Evolutionary conservation across 2,329 filamentous ascomycete genomes (phyloP), one percentile per base, ranked within the genome.

Genomic region (Alternaria panax): DNA sequence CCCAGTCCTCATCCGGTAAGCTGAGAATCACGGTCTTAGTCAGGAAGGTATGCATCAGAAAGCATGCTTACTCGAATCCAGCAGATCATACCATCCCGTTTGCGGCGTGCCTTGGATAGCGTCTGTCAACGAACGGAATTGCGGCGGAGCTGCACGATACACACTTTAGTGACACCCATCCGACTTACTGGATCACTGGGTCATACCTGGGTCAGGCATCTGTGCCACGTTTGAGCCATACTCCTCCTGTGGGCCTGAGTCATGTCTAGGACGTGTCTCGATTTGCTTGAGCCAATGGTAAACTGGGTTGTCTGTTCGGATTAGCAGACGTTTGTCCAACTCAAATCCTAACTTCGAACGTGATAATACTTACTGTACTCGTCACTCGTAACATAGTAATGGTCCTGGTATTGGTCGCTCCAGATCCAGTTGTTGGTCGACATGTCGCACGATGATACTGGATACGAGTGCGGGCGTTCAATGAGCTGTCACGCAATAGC

Each of bases 1-100:
- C 4, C 61, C 54, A 9, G 57, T 68, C 9, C 69, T 45, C 65
- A 74, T 68, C 4, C 47, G 24, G 36, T 72, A 74, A 11, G 43
- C 70, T 72, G 6, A 4, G 14, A 6, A 9, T 4, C 16, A 7
- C 36, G 7, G 27, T 8, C 3, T 38, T 9, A 43, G 51, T 12
- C 7, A 36, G 25, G 32, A 7, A 9, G 9, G 9, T 11, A 6
- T 5, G 24, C 8, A 3, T 34, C 11, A 38, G 18, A 22, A 11
- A 14, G 18, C 3, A 5, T 40, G 30, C 55, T 54, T 7, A 66
- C 64, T 47, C 1, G 14, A 0, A 41, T 66, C 63, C 5, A 66
- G 48, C 7, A 8, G 12, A 1, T 66, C 62, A 6, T 46, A 41
- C 62, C 62, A 64, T 6, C 64, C 64, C 0, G 2, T 18, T 0